Conservation (phyloP, 768 basidiomycete species). For the Inosperma sp. region DNA sequence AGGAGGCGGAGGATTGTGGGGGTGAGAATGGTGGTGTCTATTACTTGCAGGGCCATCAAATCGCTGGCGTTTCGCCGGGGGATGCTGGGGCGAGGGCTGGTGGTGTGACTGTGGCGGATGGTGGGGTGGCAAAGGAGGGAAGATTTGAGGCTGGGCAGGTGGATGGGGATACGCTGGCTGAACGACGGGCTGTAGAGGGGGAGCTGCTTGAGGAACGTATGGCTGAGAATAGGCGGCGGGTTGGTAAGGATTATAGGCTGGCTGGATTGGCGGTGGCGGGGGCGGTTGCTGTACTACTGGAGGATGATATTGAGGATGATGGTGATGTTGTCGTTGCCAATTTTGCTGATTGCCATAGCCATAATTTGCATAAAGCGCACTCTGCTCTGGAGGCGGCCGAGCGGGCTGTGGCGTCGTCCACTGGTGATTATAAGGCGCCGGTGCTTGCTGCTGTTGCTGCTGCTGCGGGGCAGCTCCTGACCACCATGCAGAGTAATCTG, state of each 20-base stretch:
- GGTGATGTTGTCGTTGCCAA: conserved; percentile 67
- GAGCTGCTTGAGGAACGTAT: conserved; percentile 32
- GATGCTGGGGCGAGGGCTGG: conserved; percentile 73
- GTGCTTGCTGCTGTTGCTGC: conserved; percentile 50
- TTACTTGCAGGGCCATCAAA: conserved; percentile 73
- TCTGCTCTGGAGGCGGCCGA: conserved; percentile 71
- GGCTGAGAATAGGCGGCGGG: conserved; percentile 65
- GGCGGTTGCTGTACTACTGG: conserved; percentile 51
- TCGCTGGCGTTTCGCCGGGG: conserved; percentile 86
- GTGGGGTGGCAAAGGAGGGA: conserved; percentile 40
- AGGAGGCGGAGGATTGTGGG: conserved; percentile 59
- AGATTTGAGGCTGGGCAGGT: conserved; percentile 45
- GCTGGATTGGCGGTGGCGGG: conserved; percentile 52
- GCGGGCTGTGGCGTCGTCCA: conserved; percentile 52
- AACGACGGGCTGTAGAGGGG: conserved; percentile 45
- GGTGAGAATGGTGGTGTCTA: conserved; percentile 47
- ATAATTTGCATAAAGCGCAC: conserved; percentile 85
- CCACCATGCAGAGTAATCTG: conserved; percentile 80
- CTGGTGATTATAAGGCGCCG: conserved; percentile 53
- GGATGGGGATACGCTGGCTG: conserved; percentile 48
- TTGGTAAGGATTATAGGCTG: conserved; percentile 73
- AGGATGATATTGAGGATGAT: conserved; percentile 43
- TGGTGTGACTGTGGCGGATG: conserved; percentile 45
- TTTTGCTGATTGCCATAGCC: conserved; percentile 73
- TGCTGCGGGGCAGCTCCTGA: conserved; percentile 47